Percentiles rank a stretch among this genome's conserved stretches.
Conservation (phyloP, 2,329 filamentous ascomycete genomes). For the Penicillium freii region DNA sequence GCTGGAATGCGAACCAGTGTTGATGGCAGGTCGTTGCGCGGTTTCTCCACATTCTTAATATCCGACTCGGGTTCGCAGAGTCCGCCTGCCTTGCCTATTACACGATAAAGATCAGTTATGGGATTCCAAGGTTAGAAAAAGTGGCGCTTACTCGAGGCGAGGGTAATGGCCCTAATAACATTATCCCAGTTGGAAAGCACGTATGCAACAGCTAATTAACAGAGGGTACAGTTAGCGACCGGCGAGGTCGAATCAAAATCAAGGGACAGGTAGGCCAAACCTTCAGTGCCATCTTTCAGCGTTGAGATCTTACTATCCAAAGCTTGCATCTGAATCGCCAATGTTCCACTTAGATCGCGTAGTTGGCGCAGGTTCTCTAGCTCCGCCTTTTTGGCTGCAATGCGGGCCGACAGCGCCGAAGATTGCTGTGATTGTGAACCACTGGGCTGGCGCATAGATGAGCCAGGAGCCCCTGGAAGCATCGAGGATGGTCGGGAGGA, state of each 20-base stretch:
- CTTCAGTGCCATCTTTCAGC: slow-evolving; percentile 62
- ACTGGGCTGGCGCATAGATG: slow-evolving; percentile 32
- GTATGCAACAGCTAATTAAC: slow-evolving; percentile 56
- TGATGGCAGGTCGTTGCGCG: slow-evolving; percentile 64
- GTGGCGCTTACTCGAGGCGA: slow-evolving; percentile 57
- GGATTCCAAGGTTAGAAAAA: slow-evolving; percentile 8
- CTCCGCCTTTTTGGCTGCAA: slow-evolving; percentile 63
- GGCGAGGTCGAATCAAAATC: slow-evolving; percentile 1
- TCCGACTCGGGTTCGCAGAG: slow-evolving; percentile 16
- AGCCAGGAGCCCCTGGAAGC: slow-evolving; percentile 27
- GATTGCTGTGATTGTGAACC: slow-evolving; percentile 48
- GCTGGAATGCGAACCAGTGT: slow-evolving; percentile 46
- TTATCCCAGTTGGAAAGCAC: slow-evolving; percentile 68
- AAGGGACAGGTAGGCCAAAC: slow-evolving; percentile 31
- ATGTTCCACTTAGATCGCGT: slow-evolving; percentile 59
- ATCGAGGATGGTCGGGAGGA: slow-evolving; percentile 36
- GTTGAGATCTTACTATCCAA: slow-evolving; percentile 61
- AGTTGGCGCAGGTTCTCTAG: slow-evolving; percentile 62
- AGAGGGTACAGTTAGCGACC: slow-evolving; percentile 1
- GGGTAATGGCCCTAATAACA: slow-evolving; percentile 61
- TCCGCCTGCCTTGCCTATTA: slow-evolving; percentile 29
- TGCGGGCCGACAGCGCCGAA: slow-evolving; percentile 58
- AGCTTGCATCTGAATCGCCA: slow-evolving; percentile 62
- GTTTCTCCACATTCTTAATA: slow-evolving; percentile 51
- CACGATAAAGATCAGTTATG: neutral